These are phyloP conservation scores for Colletotrichum gigasporum DNA, from an alignment of 2,329 filamentous ascomycete species.

Conservation along the genomic window DNA sequence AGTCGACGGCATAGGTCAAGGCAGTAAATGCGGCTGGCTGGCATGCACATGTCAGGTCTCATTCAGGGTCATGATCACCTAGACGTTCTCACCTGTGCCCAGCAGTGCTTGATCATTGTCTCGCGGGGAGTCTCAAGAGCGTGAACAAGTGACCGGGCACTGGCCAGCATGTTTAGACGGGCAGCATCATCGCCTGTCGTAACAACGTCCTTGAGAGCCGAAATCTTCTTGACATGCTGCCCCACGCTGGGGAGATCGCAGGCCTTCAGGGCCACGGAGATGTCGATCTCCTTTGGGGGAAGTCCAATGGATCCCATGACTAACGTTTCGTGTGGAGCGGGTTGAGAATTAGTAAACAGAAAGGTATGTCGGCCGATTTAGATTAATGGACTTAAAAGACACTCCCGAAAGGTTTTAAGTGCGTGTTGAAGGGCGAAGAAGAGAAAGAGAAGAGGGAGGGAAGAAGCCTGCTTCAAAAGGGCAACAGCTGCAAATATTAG, in stretches of 20 bases:
- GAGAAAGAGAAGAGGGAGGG: no score
- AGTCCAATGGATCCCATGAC: slow-evolving; percentile 8
- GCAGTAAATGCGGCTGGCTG: slow-evolving; percentile 38
- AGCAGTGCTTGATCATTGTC: slow-evolving; percentile 56
- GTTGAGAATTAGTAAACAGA: no score
- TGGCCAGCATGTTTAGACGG: slow-evolving; percentile 1
- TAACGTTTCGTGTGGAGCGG: no score
- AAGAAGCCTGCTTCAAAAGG: no score
- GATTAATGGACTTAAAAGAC: no score
- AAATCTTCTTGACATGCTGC: not conserved
- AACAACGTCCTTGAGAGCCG: not conserved
- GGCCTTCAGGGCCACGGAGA: slow-evolving; percentile 1
- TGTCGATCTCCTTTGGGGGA: not conserved
- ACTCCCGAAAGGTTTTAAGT: no score
- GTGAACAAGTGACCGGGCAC: not conserved
- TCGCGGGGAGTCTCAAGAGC: slow-evolving; percentile 57
- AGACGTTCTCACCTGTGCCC: slow-evolving; percentile 46
- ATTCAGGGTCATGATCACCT: not conserved
- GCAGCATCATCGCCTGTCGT: not conserved
- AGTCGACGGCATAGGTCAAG: slow-evolving; percentile 42
- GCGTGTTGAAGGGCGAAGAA: no score
- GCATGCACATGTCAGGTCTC: not conserved
- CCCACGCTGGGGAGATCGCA: not conserved
- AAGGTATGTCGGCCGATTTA: no score
- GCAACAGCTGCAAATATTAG: no score